Evolutionary conservation across 352 stramenopile species (phyloP), one percentile per base, ranked within the genome.

Genomic region (Globisporangium megalacanthum): DNA sequence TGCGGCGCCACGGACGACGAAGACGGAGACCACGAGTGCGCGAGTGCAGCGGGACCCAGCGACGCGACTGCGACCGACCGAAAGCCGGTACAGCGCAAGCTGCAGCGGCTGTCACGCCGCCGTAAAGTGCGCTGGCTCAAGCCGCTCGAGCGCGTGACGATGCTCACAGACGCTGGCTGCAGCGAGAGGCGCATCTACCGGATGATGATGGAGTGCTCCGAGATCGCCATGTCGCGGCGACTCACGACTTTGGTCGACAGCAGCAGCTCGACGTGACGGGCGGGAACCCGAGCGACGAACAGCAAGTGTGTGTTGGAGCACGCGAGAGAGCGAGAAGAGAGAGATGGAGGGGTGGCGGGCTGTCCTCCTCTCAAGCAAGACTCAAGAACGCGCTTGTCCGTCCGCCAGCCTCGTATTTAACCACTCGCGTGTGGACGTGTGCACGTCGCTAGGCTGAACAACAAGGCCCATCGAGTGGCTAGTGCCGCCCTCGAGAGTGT

Each of bases 141-240:
- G 62, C 77, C 77, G 3, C 70, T 79, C 37, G 77, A 85, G 48
- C 77, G 74, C 22, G 72, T 84, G 42, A 76, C 69, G 51, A 61
- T 86, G 74, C 68, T 86, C 25, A 84, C 74, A n/a, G 78, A 84
- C 49, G 76, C 73, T 41, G 76, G 76, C 36, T 82, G 69, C 55
- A 86, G 76, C 53, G 76, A 86, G 72, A 78, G 81, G 56, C 69
- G 69, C 54, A 86, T 86, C 60, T 82, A 70, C 50, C 72, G 73
- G 54, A 84, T 84, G 74, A 75, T 86, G 72, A 80, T 84, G 72
- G 73, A 86, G 56, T 69, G 62, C 25, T 84, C 76, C 15, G 72
- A 86, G 55, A 86, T 86, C 61, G 76, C 76, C 39, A 86, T 86
- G 76, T 84, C 76, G n/a, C 61, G 73, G 22, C 65, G 76, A 1